Conservation (phyloP, 2,329 filamentous ascomycete genomes). For the Verticillium zaregamsianum region DNA sequence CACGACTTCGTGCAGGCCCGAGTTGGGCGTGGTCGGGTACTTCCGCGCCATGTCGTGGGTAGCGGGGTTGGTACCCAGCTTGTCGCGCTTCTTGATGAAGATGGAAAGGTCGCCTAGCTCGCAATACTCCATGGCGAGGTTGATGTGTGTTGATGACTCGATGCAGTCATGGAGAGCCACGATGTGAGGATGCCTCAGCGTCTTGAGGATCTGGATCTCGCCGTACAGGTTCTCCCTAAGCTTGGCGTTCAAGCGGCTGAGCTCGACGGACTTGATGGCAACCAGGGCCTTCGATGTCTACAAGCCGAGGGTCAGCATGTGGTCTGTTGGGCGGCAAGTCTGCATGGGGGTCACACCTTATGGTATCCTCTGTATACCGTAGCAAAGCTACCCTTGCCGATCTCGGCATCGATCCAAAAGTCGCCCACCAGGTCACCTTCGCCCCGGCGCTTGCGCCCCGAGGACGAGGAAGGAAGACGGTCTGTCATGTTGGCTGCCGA, state of each 20-base stretch:
- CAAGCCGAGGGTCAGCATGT: not conserved
- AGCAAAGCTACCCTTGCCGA: constrained; percentile 96
- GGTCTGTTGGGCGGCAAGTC: constrained; percentile 6
- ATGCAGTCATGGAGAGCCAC: constrained; percentile 93
- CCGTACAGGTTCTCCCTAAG: constrained; percentile 92
- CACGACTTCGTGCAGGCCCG: constrained; percentile 94
- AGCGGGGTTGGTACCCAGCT: constrained; percentile 71
- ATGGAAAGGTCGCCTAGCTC: constrained; percentile 89
- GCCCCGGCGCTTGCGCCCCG: constrained; percentile 28
- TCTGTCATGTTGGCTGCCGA: constrained; percentile 33
- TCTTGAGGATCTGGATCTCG: constrained; percentile 94
- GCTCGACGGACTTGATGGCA: constrained; percentile 94
- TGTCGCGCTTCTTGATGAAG: constrained; percentile 93
- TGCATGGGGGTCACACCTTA: constrained; percentile 57
- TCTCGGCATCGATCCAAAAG: constrained; percentile 81
- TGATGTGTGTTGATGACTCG: constrained; percentile 82
- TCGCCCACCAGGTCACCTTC: constrained; percentile 54
- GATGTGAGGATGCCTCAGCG: constrained; percentile 91
- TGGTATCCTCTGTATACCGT: constrained; percentile 87
- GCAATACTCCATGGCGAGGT: constrained; percentile 98
- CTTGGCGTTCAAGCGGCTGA: constrained; percentile 88
- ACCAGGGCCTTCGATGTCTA: constrained; percentile 78
- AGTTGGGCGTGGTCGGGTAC: constrained; percentile 78
- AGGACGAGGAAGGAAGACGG: constrained; percentile 31
- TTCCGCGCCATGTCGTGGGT: constrained; percentile 89